Percentiles rank a stretch among this genome's conserved stretches.
phyloP scores from a whole-genome alignment of 1,284 basidiomycete genomes.

The Leucocoprinus gongylophorus region DNA sequence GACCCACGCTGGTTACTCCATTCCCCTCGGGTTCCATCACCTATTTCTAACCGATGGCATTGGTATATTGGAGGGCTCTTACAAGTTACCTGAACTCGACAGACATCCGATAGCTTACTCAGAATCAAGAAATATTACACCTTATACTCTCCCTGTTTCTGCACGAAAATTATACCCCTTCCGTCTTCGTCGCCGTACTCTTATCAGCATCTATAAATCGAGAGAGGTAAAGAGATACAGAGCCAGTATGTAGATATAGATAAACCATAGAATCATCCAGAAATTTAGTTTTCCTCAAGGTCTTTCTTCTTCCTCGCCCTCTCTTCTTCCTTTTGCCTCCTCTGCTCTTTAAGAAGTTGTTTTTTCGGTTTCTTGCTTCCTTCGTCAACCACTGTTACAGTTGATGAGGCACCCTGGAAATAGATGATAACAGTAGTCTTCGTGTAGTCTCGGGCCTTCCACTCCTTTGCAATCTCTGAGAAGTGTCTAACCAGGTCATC shows the following conservation, averaged over 20 bases:
- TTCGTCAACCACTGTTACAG: constrained; percentile 13
- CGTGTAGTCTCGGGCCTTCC: constrained; percentile 38
- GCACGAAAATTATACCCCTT: constrained; percentile 1
- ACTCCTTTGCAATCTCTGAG: constrained; percentile 44
- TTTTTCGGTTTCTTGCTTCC: constrained; percentile 18
- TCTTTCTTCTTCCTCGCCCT: constrained; percentile 8
- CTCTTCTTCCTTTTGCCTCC: constrained; percentile 10
- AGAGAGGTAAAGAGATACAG: neutral
- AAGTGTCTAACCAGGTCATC: constrained; percentile 36
- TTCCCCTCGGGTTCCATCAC: constrained; percentile 41
- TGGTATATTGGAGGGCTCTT: neutral
- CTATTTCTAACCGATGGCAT: constrained; percentile 29
- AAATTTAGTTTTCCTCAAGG: neutral
- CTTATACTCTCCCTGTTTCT: constrained; percentile 9
- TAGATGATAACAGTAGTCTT: constrained; percentile 36
- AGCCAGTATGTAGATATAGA: neutral
- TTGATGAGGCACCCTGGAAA: constrained; percentile 31
- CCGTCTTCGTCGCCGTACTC: neutral
- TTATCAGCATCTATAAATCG: neutral
- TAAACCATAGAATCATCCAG: neutral
- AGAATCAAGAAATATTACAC: neutral
- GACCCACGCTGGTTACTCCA: constrained; percentile 34
- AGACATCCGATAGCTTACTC: constrained; percentile 1
- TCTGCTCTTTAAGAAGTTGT: constrained; percentile 14
- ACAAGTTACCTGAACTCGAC: constrained; percentile 3